Conservation (phyloP, 176 grass and related monocot species). For the Aegilops tauschii region DNA sequence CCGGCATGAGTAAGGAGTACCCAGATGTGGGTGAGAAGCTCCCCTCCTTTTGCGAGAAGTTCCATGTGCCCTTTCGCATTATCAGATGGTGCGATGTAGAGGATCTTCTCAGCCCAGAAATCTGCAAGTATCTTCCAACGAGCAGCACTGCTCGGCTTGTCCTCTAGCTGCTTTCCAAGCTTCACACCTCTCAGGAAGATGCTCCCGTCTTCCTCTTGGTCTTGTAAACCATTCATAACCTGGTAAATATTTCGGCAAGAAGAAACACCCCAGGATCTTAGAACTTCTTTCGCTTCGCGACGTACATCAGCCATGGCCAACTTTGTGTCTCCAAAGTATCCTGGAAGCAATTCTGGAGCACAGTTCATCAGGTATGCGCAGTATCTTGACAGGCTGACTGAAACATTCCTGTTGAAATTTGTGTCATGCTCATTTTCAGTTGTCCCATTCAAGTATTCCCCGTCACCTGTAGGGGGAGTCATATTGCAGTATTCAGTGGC, state of each 20-base stretch:
- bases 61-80: neutral
- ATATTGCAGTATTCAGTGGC: slow-evolving; percentile 12
- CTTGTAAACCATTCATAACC: neutral
- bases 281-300: neutral
- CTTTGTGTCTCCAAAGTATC: neutral
- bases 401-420: neutral
- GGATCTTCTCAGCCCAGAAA: slow-evolving; percentile 8
- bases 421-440: neutral
- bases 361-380: neutral
- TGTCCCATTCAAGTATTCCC: neutral
- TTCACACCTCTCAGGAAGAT: neutral
- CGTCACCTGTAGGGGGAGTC: neutral
- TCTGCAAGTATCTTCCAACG: neutral
- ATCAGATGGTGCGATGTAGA: neutral
- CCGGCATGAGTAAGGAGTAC: neutral
- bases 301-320: neutral
- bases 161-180: neutral
- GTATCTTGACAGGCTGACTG: slow-evolving; percentile 4
- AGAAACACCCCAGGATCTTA: neutral
- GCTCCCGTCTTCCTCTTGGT: neutral
- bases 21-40: slow-evolving; percentile 16
- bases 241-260: neutral
- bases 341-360: neutral
- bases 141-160: accelerated
- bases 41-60: neutral